Evolutionary conservation across 305 asterid species (phyloP).

Genomic region (Euphrasia arctica): DNA sequence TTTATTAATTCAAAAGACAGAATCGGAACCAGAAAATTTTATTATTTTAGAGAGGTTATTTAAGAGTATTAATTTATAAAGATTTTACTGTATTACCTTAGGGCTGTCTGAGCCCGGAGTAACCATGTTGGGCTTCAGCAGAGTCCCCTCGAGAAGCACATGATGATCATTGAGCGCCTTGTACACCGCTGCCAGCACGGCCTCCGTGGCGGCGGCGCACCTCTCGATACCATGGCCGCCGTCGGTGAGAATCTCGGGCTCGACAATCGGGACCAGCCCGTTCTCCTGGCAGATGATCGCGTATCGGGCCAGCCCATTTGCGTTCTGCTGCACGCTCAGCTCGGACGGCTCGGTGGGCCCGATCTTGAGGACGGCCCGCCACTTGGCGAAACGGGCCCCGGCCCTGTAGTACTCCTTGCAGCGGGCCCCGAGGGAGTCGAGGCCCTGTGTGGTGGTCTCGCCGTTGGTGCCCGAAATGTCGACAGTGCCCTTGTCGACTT

Average conservation of each 20-base stretch:
- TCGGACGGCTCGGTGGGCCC: conserved; percentile 78
- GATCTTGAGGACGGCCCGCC: conserved; percentile 80
- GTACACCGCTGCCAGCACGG: conserved; percentile 73
- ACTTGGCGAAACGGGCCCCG: conserved; percentile 88
- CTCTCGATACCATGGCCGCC: conserved; percentile 60
- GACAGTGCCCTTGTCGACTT: conserved; percentile 83
- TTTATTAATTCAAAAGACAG: too few species aligned
- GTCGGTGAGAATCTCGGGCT: conserved; percentile 76
- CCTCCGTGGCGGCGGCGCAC: conserved; percentile 77
- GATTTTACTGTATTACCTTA: conserved; percentile 37
- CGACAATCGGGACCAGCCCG: conserved; percentile 86
- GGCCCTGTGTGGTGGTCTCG: conserved; percentile 84
- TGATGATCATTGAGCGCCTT: conserved; percentile 82
- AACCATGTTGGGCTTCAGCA: conserved; percentile 89
- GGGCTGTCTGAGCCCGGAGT: conserved; percentile 80
- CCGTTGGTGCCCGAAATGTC: conserved; percentile 76
- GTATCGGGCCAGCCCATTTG: conserved; percentile 84
- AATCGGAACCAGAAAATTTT: too few species aligned
- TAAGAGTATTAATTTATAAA: too few species aligned
- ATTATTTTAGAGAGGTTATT: too few species aligned
- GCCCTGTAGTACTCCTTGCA: conserved; percentile 80
- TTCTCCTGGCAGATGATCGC: conserved; percentile 85
- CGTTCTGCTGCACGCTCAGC: conserved; percentile 68
- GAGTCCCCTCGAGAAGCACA: conserved; percentile 86
- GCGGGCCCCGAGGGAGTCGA: conserved; percentile 66